These are phyloP conservation scores for Fusarium protoensiforme DNA, from an alignment of 2,329 filamentous ascomycete genomes.

Conservation along the genomic window DNA sequence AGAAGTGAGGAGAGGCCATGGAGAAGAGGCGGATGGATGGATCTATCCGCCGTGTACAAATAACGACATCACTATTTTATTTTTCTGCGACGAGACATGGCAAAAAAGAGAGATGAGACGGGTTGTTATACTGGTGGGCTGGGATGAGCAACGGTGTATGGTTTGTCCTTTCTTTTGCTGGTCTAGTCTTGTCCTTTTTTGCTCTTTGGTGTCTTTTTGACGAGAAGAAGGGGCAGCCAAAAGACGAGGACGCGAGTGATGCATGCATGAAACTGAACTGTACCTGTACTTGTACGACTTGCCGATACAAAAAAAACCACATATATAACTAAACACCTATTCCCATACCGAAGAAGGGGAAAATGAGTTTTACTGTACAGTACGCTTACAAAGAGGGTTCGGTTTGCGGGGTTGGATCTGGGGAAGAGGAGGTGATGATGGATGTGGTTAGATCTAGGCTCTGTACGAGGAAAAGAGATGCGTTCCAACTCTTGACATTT, in stretches of 20 bases:
- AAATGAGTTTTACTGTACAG: neutral
- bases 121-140: conserved; percentile 1
- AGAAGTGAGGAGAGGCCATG: conserved; percentile 72
- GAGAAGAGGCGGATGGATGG: conserved; percentile 14
- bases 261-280: conserved; percentile 31
- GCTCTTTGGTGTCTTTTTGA: conserved; percentile 6
- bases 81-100: conserved; percentile 5
- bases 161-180: conserved; percentile 23
- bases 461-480: conserved; percentile 1
- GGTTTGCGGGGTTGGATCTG: neutral
- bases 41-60: conserved; percentile 32
- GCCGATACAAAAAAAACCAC: conserved; percentile 11
- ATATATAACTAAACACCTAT: conserved; percentile 6
- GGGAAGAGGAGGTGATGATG: neutral
- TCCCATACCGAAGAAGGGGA: neutral
- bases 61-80: conserved; percentile 24
- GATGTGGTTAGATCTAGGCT: conserved; percentile 14
- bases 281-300: conserved; percentile 28
- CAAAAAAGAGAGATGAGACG: neutral
- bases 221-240: neutral
- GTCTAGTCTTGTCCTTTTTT: conserved; percentile 22
- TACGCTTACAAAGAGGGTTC: neutral
- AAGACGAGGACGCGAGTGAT: conserved; percentile 24
- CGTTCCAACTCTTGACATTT: conserved; percentile 19
- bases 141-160: conserved; percentile 24